These are phyloP conservation scores for Blepharisma japonicum DNA, from an alignment of 73 alveolate genomes.

Conservation along the genomic window DNA sequence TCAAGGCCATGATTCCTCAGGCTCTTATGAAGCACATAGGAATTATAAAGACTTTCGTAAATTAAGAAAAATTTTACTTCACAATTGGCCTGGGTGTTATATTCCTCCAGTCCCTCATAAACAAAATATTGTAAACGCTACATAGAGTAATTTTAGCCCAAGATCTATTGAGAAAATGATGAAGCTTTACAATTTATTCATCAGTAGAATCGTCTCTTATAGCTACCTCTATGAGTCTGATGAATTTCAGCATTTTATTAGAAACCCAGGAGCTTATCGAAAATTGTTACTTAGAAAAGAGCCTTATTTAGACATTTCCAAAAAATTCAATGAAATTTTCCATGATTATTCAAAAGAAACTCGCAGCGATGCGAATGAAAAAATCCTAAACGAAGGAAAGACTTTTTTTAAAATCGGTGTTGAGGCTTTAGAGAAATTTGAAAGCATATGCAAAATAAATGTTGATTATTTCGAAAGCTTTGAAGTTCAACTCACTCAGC, in stretches of 20 bases:
- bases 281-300: neutral
- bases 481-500: too few relatives aligned
- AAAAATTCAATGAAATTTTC: too few relatives aligned
- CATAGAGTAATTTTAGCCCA: neutral
- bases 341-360: too few relatives aligned
- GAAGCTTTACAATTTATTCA: conserved; percentile 4
- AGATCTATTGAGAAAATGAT: neutral
- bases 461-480: too few relatives aligned
- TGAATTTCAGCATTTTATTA: neutral
- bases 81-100: conserved; percentile 86
- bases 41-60: conserved; percentile 86
- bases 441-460: too few relatives aligned
- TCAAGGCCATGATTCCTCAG: conserved; percentile 41
- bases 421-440: too few relatives aligned
- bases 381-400: too few relatives aligned
- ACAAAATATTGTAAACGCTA: conserved; percentile 40
- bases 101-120: conserved; percentile 92
- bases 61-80: conserved; percentile 65
- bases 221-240: neutral
- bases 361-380: too few relatives aligned
- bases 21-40: conserved; percentile 47
- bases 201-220: neutral
- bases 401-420: too few relatives aligned
- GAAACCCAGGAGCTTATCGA: neutral
- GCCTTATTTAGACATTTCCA: too few relatives aligned